These are phyloP conservation scores for Punica granatum DNA, from an alignment of 345 rosid species.

Conservation along the genomic window DNA sequence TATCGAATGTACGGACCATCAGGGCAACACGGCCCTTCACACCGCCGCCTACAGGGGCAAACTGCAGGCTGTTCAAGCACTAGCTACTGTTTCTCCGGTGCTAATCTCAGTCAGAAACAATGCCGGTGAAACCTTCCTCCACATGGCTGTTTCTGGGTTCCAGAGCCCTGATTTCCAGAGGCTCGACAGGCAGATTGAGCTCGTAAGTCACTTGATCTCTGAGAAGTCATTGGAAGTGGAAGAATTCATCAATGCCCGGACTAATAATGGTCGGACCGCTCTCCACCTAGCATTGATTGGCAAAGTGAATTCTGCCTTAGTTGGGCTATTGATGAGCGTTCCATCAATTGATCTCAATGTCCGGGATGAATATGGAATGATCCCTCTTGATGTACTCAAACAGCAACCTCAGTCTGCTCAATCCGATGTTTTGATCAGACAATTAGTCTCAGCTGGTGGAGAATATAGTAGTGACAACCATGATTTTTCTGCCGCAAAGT, in stretches of 20 bases:
- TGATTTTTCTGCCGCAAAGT: slow-evolving; percentile 48
- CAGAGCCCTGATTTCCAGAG: slow-evolving; percentile 65
- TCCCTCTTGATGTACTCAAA: slow-evolving; percentile 75
- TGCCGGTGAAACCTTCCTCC: slow-evolving; percentile 77
- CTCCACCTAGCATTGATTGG: slow-evolving; percentile 78
- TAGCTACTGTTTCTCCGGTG: slow-evolving; percentile 45
- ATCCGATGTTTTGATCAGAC: slow-evolving; percentile 55
- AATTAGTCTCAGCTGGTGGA: slow-evolving; percentile 74
- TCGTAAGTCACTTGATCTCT: slow-evolving; percentile 47
- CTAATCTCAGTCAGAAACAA: slow-evolving; percentile 42
- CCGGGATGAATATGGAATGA: slow-evolving; percentile 58
- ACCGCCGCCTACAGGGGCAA: slow-evolving; percentile 72
- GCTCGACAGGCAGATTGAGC: slow-evolving; percentile 63
- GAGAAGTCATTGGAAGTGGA: slow-evolving; percentile 24
- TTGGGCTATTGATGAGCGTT: slow-evolving; percentile 64
- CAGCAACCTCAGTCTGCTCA: slow-evolving; percentile 56
- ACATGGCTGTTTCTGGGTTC: slow-evolving; percentile 69
- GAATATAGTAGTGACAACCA: slow-evolving; percentile 32
- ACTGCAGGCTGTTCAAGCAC: slow-evolving; percentile 44
- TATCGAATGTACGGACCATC: slow-evolving; percentile 38
- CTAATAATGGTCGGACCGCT: slow-evolving; percentile 61
- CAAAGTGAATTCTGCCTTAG: slow-evolving; percentile 52
- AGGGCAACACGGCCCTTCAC: slow-evolving; percentile 75
- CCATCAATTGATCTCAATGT: slow-evolving; percentile 54
- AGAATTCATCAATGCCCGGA: slow-evolving; percentile 47